Percentiles rank a stretch among this genome's conserved stretches.
These are phyloP conservation scores for Fraxinus americana DNA, from an alignment of 257 asterid species.

Conservation along the genomic window DNA sequence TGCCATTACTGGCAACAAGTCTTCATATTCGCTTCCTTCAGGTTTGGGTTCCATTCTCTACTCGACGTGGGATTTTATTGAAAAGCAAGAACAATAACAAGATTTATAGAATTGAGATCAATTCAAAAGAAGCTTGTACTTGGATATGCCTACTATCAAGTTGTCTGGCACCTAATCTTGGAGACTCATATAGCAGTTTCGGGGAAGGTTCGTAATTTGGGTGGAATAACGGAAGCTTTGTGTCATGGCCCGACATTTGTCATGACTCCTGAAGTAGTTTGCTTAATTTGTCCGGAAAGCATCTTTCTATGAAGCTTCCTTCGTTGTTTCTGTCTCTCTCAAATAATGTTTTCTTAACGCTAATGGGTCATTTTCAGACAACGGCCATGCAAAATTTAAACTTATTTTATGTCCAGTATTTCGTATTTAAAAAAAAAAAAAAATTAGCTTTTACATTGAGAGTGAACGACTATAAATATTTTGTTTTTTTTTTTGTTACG, in stretches of 20 bases:
- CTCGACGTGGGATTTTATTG: not conserved
- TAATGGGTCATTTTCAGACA: too few species aligned
- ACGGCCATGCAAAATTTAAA: too few species aligned
- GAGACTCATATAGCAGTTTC: not conserved
- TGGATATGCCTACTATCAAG: not conserved
- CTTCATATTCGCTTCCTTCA: conserved; percentile 40
- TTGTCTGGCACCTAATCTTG: not conserved
- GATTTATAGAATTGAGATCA: not conserved
- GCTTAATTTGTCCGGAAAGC: not conserved
- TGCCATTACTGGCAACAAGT: conserved; percentile 71
- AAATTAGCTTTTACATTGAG: too few species aligned
- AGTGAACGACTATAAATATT: too few species aligned
- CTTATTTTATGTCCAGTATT: too few species aligned
- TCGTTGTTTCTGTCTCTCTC: not conserved
- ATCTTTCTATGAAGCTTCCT: not conserved
- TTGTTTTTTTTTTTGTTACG: too few species aligned
- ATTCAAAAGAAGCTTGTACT: not conserved
- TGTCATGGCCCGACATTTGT: not conserved
- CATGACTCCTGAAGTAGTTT: not conserved
- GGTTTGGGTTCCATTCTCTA: conserved; percentile 26
- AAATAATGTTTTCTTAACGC: too few species aligned
- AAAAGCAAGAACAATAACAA: not conserved
- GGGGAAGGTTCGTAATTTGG: not conserved
- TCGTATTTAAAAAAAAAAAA: too few species aligned
- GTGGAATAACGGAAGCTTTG: not conserved